phyloP scores from a whole-genome alignment of 495 filamentous ascomycete genomes.

The Penicillium maclennaniae region DNA sequence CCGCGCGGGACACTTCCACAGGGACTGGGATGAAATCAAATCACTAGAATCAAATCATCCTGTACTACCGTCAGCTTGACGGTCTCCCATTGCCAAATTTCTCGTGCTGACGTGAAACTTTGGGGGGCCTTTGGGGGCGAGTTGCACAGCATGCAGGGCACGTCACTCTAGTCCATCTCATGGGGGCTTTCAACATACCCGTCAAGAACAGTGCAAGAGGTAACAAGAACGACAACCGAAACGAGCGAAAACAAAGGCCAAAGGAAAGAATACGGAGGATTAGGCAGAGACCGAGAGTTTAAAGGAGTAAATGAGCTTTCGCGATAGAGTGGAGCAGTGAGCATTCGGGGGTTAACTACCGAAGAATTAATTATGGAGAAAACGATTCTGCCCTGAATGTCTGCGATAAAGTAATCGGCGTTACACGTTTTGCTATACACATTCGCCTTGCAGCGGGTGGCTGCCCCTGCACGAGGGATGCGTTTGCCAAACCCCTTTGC shows the following conservation, averaged over 20 bases:
- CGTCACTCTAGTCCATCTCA: slow-evolving; percentile 7
- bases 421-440: background rate
- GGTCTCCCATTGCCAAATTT: background rate
- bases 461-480: background rate
- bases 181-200: slow-evolving; percentile 17
- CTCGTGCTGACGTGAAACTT: slow-evolving; percentile 7
- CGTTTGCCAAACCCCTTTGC: background rate
- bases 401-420: background rate
- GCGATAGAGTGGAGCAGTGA: slow-evolving; percentile 6
- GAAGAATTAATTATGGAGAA: slow-evolving; percentile 18
- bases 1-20: slow-evolving; percentile 5
- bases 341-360: slow-evolving; percentile 22
- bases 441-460: background rate
- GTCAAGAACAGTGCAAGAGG: background rate
- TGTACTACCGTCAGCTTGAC: slow-evolving; percentile 23
- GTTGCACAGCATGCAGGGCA: slow-evolving; percentile 6
- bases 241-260: background rate
- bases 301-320: slow-evolving; percentile 9
- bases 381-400: background rate
- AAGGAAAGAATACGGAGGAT: background rate
- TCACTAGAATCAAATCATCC: slow-evolving; percentile 28
- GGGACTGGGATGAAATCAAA: slow-evolving; percentile 22
- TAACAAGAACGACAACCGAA: background rate
- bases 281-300: slow-evolving; percentile 1
- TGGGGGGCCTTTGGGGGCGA: slow-evolving; percentile 14